Evolutionary conservation across 2,329 filamentous ascomycete genomes (phyloP), one percentile per base, ranked within the genome.

Genomic region (Orbilia brochopaga): DNA sequence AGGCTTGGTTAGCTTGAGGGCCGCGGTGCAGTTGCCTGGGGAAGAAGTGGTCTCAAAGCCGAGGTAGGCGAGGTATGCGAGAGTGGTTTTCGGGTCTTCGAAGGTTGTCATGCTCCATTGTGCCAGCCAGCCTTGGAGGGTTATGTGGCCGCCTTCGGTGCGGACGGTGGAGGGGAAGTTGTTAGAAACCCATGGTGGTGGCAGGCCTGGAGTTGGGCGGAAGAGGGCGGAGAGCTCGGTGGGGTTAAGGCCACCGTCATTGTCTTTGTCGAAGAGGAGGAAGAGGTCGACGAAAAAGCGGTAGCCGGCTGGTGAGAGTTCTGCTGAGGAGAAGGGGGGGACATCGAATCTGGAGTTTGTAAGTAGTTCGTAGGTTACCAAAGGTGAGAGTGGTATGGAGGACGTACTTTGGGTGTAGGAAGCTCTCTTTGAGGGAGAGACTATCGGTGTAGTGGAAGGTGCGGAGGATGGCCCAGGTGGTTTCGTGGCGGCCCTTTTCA

Each of bases 61-160:
- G 1, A 99, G 87, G 78, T 97, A 97, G 1, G 94, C 94, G 1
- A 99, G 86, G 79, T 99, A 99, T 76, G 95, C 92, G 2, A 99
- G 84, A 0, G 94, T 97, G 0, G 91, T 97, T 78, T 94, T 95
- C 11, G 94, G 93, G 64, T 95, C 92, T 70, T 95, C 87, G 77
- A 97, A 99, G 0, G 94, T 99, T 0, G 94, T 99, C 94, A 99
- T 99, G 79, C 92, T 97, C 94, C 94, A 99, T 77, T 99, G 94
- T 2, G 94, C 94, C 40, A 99, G 85, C 94, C 94, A 99, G 1
- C 94, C 94, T 79, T 99, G 94, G 2, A 99, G 83, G 0, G 94
- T 99, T 73, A 99, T 92, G 78, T 97, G 87, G 0, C 94, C 94
- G 7, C 91, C 91, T 80, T 99, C 94, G 78, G 97, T 97, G 46